Evolutionary conservation across 2,329 filamentous ascomycete genomes (phyloP).

Genomic region (Ophiostoma angusticollis): DNA sequence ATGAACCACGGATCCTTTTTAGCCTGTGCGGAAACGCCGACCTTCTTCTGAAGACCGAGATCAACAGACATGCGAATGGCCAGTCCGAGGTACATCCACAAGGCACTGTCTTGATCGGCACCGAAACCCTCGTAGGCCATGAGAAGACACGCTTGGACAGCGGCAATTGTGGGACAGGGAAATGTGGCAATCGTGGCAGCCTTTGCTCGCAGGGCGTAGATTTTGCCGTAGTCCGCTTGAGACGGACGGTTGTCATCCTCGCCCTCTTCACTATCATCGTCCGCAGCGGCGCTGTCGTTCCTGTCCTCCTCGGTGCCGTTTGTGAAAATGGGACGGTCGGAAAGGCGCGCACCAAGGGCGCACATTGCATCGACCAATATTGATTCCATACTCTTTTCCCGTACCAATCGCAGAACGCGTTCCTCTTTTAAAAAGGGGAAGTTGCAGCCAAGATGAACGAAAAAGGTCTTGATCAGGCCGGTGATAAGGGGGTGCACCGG

Average conservation of each 20-base stretch:
- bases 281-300: neutral
- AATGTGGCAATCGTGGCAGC: slow-evolving; percentile 73
- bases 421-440: slow-evolving; percentile 69
- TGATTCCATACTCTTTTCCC: slow-evolving; percentile 68
- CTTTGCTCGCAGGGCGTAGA: slow-evolving; percentile 72
- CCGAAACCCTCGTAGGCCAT: slow-evolving; percentile 86
- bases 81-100: slow-evolving; percentile 90
- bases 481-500: slow-evolving; percentile 65
- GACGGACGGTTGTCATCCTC: neutral
- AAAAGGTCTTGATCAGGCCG: slow-evolving; percentile 68
- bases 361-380: slow-evolving; percentile 83
- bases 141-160: slow-evolving; percentile 70
- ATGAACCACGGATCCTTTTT: slow-evolving; percentile 37
- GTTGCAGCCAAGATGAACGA: slow-evolving; percentile 69
- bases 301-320: slow-evolving; percentile 32
- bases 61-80: slow-evolving; percentile 57
- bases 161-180: slow-evolving; percentile 67
- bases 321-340: slow-evolving; percentile 42
- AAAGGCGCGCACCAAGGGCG: slow-evolving; percentile 70
- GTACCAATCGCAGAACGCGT: slow-evolving; percentile 61
- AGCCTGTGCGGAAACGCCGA: slow-evolving; percentile 55
- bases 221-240: slow-evolving; percentile 57
- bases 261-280: slow-evolving; percentile 14
- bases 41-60: slow-evolving; percentile 67
- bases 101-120: slow-evolving; percentile 71